Conservation (phyloP, 1,284 basidiomycete genomes). For the Peniophora sp. region DNA sequence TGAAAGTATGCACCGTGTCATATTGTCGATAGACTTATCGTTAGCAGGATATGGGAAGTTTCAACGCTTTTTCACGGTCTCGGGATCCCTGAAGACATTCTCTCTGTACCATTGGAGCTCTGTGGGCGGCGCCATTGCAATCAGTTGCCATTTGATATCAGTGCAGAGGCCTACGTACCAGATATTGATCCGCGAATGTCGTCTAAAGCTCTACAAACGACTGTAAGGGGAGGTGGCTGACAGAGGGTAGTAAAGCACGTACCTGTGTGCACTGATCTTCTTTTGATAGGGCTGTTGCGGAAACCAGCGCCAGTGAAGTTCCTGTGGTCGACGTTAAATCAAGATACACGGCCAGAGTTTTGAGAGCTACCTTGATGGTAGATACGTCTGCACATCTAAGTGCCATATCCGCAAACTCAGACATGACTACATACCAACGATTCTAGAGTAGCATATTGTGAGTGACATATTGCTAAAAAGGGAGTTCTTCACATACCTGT, state of each 20-base stretch:
- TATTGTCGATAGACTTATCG: too few relatives aligned
- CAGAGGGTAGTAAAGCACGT: conserved; percentile 6
- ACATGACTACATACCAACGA: conserved; percentile 42
- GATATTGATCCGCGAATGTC: conserved; percentile 71
- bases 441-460: conserved; percentile 27
- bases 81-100: conserved; percentile 35
- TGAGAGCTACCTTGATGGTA: conserved; percentile 56
- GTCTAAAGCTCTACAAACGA: conserved; percentile 52
- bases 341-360: too few relatives aligned
- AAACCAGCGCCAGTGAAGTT: conserved; percentile 72
- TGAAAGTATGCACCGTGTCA: too few relatives aligned
- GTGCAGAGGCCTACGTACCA: conserved; percentile 32
- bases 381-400: conserved; percentile 54
- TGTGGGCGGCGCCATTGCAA: conserved; percentile 16
- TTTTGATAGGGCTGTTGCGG: conserved; percentile 21
- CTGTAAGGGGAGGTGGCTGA: conserved; percentile 3
- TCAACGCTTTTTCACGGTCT: too few relatives aligned
- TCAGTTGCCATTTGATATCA: conserved; percentile 2
- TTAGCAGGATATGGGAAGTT: too few relatives aligned
- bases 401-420: not conserved
- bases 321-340: conserved; percentile 30
- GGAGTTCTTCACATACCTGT: conserved; percentile 45
- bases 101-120: conserved; percentile 57
- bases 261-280: conserved; percentile 44
- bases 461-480: conserved; percentile 4